Percentiles rank a stretch among this genome's conserved stretches.
Evolutionary conservation across 768 basidiomycete species (phyloP).

Genomic region (Leccinum boreale): DNA sequence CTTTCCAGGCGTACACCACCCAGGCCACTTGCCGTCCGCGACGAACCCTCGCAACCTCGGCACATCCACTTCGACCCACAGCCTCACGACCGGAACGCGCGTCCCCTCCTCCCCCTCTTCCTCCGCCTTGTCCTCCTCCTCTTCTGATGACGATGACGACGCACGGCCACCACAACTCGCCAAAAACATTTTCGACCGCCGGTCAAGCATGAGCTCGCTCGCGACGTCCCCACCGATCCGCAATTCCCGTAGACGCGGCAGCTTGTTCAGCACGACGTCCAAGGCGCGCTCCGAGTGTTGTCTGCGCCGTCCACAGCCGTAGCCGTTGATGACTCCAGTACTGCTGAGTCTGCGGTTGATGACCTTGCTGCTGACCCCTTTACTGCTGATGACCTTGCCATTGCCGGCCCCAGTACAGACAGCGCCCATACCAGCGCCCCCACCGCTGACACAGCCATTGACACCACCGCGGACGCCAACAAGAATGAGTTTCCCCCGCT

Average conservation of each 20-base stretch:
- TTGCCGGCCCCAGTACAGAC: too few relatives aligned
- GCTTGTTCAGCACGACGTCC: slow-evolving; percentile 17
- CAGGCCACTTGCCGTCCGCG: slow-evolving; percentile 21
- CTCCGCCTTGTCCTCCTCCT: neutral
- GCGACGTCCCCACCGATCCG: slow-evolving; percentile 22
- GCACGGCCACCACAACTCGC: neutral
- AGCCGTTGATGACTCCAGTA: neutral
- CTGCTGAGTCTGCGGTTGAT: neutral
- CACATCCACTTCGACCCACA: slow-evolving; percentile 19
- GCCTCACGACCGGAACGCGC: slow-evolving; percentile 10
- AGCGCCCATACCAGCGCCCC: too few relatives aligned
- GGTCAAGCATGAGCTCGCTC: slow-evolving; percentile 23
- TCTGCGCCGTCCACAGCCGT: neutral
- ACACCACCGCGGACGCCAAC: neutral
- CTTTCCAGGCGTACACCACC: slow-evolving; percentile 18
- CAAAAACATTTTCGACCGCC: slow-evolving; percentile 18
- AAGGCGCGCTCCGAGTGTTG: slow-evolving; percentile 15
- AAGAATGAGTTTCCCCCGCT: slow-evolving; percentile 15
- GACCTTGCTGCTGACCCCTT: too few relatives aligned
- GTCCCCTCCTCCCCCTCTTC: neutral
- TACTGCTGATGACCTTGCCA: too few relatives aligned
- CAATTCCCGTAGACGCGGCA: slow-evolving; percentile 14
- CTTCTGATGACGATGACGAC: neutral
- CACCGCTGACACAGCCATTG: neutral
- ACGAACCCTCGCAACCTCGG: slow-evolving; percentile 20